Percentiles rank a stretch among this genome's conserved stretches.
Evolutionary conservation across 2,329 filamentous ascomycete species (phyloP).

Genomic region (Talaromyces atroroseus): DNA sequence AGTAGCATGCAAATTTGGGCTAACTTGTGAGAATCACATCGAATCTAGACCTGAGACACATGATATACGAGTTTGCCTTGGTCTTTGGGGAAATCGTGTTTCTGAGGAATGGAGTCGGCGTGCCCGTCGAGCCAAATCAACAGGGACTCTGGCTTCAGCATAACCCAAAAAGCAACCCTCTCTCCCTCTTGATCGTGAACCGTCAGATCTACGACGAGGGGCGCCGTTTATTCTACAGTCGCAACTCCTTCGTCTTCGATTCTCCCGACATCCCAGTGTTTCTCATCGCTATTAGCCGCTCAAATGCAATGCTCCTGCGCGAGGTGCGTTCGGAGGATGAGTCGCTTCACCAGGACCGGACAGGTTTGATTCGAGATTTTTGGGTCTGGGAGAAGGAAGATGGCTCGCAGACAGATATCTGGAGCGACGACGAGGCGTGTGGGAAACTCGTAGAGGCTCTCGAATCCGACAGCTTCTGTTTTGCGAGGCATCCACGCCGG

Average conservation of each 20-base stretch:
- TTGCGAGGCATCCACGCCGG: background rate
- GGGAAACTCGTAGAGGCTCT: background rate
- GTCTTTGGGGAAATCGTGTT: background rate
- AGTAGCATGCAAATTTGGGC: no score
- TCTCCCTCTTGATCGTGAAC: conserved; percentile 1
- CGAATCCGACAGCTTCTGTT: background rate
- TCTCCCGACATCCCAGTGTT: background rate
- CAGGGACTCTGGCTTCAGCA: background rate
- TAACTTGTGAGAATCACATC: background rate
- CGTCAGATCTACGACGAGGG: conserved; percentile 2
- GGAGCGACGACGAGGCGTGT: background rate
- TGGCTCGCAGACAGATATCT: background rate
- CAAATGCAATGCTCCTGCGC: background rate
- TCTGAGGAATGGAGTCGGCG: background rate
- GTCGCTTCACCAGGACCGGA: background rate
- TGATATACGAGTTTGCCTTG: background rate
- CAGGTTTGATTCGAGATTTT: background rate
- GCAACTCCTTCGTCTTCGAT: background rate
- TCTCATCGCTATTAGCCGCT: background rate
- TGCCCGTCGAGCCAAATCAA: background rate
- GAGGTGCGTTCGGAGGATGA: background rate
- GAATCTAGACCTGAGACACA: background rate
- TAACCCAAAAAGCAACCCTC: background rate
- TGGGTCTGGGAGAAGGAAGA: background rate
- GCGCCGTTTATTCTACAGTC: background rate